Evolutionary conservation across 179 eudicot genomes (phyloP), one percentile per base, ranked within the genome.

Genomic region (Camellia oleifera): DNA sequence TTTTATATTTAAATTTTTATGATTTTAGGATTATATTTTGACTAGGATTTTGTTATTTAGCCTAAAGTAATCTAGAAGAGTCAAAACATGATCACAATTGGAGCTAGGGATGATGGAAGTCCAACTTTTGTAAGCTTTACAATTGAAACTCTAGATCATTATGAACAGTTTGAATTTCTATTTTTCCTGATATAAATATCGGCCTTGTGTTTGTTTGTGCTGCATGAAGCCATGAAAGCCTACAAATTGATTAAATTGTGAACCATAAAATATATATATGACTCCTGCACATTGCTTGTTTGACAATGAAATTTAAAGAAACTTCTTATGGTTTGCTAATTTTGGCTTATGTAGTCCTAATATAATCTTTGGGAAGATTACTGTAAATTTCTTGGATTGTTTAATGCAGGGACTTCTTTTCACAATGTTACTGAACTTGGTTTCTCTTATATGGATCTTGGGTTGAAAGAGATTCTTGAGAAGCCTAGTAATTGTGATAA

Each of bases 401-500:
- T 66, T 79, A 53, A 53, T 79, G 85, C 88, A 88, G 94, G 85
- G 48, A 79, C 76, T 72, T 84, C 87, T 23, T 76, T 67, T 71
- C 74, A 75, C 48, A 76, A 87, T 56, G 79, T 57, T 58, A 82
- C 50, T 64, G 75, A 71, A 50, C 80, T 74, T 63, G 76, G 77
- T 46, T 79, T 83, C 58, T 81, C 89, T 76, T 77, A 72, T 84
- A 46, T 83, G 54, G 84, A 84, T 81, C 92, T 87, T 75, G 97
- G 98, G 75, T 85, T 91, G 88, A 91, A 86, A 68, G 92, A 90
- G 79, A 82, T 96, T 78, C 85, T 92, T 79, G 89, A 90, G 79
- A 82, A 80, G 85, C 85, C 93, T 71, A 77, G 80, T 80, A 60
- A 69, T 68, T 80, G 83, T 73, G 66, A 80, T 80, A 81, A 78